Evolutionary conservation across 1,284 basidiomycete species (phyloP), one percentile per base, ranked within the genome.

Genomic region (Peniophora sp.): DNA sequence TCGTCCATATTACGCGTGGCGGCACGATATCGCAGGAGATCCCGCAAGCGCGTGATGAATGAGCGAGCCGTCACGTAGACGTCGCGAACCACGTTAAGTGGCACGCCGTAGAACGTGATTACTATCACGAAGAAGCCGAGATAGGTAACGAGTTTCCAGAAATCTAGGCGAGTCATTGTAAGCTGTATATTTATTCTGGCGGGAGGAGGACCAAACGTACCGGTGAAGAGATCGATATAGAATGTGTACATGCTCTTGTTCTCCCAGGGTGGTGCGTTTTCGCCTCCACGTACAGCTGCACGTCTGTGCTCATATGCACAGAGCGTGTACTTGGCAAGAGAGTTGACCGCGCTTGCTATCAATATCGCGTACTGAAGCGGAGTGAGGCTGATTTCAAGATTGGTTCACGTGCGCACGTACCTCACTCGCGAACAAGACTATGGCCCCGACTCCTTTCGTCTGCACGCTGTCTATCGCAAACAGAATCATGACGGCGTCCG

Each of bases 1-100:
- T 90, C 79, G 62, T 99, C 94, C 96, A 99, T 99, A 66, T 99
- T 95, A 51, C 86, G 77, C 1, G 96, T 98, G 1, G 97, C 97
- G 42, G 87, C 87, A 57, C 92, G 86, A 68, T 97, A 99, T 27
- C 95, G 85, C 50, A 94, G 74, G 48, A 98, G 78, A 49, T 96
- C 94, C 39, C 88, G 83, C 47, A 93, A 78, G 42, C 94, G 85
- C 2, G 84, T 80, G 57, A 94, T 74, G 73, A 99, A 97, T 3
- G 92, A 95, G 15, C 92, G 82, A 3, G 90, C 86, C 1, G 96
- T 97, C 61, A 97, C 81, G 71, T 96, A 98, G 35, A 99, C 92
- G 69, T 99, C 95, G 47, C 96, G 88, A 49, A 98, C 81, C 55
- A 98, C 93, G 72, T 97, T 97, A 51, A 99, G 75, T 0, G 97